These are phyloP conservation scores for Hygrophorus pudorinus DNA, from an alignment of 768 basidiomycete species.

Conservation along the genomic window DNA sequence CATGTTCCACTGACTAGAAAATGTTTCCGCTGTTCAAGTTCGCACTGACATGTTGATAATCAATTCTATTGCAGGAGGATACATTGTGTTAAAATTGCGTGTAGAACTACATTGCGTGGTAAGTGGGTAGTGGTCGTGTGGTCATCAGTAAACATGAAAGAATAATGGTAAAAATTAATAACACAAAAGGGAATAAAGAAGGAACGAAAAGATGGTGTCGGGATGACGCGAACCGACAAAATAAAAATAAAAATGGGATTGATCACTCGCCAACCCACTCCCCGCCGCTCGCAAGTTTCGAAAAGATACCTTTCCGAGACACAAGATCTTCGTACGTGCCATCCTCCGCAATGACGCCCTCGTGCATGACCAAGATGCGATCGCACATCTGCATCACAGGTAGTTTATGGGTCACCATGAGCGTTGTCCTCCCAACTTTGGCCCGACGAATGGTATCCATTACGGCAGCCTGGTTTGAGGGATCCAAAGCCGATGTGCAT, in stretches of 20 bases:
- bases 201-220: no score
- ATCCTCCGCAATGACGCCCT: conserved; percentile 71
- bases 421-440: conserved; percentile 65
- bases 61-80: no score
- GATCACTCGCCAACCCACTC: conserved; percentile 32
- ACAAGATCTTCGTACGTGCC: conserved; percentile 69
- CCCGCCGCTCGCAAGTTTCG: conserved; percentile 67
- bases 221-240: background rate
- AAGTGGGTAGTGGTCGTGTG: no score
- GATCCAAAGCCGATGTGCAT: conserved; percentile 88
- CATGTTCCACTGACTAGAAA: no score
- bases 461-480: conserved; percentile 74
- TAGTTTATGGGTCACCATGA: conserved; percentile 92
- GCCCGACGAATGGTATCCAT: conserved; percentile 63
- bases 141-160: no score
- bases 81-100: no score
- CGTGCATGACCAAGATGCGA: conserved; percentile 69
- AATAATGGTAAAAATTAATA: no score
- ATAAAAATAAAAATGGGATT: background rate
- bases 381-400: conserved; percentile 90
- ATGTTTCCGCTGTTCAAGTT: no score
- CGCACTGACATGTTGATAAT: no score
- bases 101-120: no score
- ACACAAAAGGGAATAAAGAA: no score
- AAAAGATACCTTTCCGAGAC: conserved; percentile 59